Conservation (phyloP, 2,329 filamentous ascomycete species). For the Trichoderma polysporum region DNA sequence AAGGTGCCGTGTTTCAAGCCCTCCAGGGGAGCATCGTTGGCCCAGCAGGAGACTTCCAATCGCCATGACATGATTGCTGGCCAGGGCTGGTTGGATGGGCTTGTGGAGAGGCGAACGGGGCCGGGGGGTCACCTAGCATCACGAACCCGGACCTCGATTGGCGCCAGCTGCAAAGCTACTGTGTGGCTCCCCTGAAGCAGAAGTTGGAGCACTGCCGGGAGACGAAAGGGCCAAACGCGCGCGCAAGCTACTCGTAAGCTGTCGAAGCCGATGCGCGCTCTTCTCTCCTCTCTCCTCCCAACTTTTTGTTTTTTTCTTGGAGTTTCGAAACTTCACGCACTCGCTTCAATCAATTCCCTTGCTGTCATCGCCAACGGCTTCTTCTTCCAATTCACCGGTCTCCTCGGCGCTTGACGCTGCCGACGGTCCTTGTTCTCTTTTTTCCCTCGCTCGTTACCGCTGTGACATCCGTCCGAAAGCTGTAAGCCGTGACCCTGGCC, state of each 20-base stretch:
- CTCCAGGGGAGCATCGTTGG: constrained; percentile 1
- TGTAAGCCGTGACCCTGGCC: constrained; percentile 18
- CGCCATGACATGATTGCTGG: constrained; percentile 13
- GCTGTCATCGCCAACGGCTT: neutral
- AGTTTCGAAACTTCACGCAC: constrained; percentile 7
- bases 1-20: constrained; percentile 17
- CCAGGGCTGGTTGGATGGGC: constrained; percentile 12
- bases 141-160: constrained; percentile 17
- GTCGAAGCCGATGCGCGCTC: constrained; percentile 13
- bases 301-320: neutral
- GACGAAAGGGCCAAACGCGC: constrained; percentile 4
- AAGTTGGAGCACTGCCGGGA: constrained; percentile 12
- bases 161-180: constrained; percentile 3
- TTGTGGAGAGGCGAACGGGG: constrained; percentile 15
- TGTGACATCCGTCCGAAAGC: constrained; percentile 8
- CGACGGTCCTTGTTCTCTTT: constrained; percentile 4
- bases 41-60: constrained; percentile 5
- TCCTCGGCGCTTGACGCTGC: constrained; percentile 19
- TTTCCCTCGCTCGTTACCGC: constrained; percentile 5
- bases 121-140: constrained; percentile 17
- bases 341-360: neutral
- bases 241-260: no score
- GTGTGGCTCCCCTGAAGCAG: constrained; percentile 20
- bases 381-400: neutral
- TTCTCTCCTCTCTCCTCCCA: neutral